phyloP scores from a whole-genome alignment of 2,329 filamentous ascomycete species.

The Diplodia corticola region DNA sequence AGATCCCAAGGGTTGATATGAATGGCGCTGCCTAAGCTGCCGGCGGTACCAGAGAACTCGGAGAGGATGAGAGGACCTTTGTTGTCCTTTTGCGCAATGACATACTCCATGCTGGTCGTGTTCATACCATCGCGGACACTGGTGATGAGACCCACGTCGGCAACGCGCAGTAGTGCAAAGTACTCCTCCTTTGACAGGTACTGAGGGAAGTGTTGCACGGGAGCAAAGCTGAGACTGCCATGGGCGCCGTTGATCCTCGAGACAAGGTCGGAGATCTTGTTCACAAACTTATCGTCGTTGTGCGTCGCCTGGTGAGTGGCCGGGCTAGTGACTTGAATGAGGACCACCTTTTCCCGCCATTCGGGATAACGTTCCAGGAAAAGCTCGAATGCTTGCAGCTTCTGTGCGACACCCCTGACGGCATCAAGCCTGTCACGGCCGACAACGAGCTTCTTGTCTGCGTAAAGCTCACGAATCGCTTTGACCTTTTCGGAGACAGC shows the following conservation, averaged over 20 bases:
- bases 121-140: slow-evolving; percentile 98
- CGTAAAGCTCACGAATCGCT: slow-evolving; percentile 73
- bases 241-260: slow-evolving; percentile 89
- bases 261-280: slow-evolving; percentile 86
- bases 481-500: slow-evolving; percentile 71
- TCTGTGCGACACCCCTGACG: slow-evolving; percentile 91
- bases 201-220: slow-evolving; percentile 92
- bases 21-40: slow-evolving; percentile 79
- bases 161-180: slow-evolving; percentile 86
- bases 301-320: slow-evolving; percentile 73
- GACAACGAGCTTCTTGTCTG: slow-evolving; percentile 92
- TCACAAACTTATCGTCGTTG: slow-evolving; percentile 80
- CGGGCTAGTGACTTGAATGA: slow-evolving; percentile 93
- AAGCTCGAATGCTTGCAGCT: slow-evolving; percentile 88
- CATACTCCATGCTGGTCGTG: slow-evolving; percentile 92
- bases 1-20: slow-evolving; percentile 98
- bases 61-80: slow-evolving; percentile 90
- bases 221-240: slow-evolving; percentile 83
- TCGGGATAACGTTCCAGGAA: slow-evolving; percentile 89
- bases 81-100: slow-evolving; percentile 84
- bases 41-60: slow-evolving; percentile 93
- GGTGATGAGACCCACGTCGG: slow-evolving; percentile 90
- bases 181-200: slow-evolving; percentile 90
- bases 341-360: slow-evolving; percentile 87
- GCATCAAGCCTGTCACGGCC: slow-evolving; percentile 92